Evolutionary conservation across 2,329 filamentous ascomycete species (phyloP).

Genomic region (Ceratocystis eucalypticola): DNA sequence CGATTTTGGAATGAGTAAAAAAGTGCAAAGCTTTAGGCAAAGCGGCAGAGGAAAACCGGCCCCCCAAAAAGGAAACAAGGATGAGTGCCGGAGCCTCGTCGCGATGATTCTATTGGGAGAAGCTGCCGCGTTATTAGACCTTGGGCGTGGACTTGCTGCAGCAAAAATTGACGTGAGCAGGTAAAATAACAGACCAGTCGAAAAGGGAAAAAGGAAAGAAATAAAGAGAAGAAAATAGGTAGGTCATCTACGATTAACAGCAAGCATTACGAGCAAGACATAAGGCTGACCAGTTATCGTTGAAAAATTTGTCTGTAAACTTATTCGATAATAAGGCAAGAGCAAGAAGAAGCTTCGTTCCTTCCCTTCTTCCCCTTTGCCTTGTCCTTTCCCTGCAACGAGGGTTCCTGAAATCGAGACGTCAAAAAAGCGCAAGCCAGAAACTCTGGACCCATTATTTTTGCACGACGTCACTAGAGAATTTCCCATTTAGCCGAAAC

Average conservation of each 20-base stretch:
- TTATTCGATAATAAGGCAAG: not conserved
- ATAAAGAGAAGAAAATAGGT: not conserved
- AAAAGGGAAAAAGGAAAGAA: not conserved
- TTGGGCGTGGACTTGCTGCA: not conserved
- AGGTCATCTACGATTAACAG: not conserved
- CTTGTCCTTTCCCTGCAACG: not conserved
- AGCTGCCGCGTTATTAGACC: constrained; percentile 10
- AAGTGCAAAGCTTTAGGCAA: not conserved
- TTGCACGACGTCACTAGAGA: constrained; percentile 11
- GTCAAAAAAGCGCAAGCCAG: not conserved
- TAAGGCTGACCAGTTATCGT: not conserved
- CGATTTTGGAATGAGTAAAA: not conserved
- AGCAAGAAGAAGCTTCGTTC: not conserved
- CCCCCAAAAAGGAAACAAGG: not conserved
- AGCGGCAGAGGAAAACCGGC: constrained; percentile 4
- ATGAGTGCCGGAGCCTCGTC: constrained; percentile 9
- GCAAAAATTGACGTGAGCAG: not conserved
- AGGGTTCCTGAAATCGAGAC: constrained; percentile 1
- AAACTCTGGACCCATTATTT: not conserved
- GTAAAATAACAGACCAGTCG: not conserved
- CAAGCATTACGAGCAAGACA: not conserved
- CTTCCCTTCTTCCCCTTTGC: not conserved
- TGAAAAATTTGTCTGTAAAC: not conserved
- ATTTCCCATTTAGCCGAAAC: constrained; percentile 5
- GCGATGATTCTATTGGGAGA: constrained; percentile 9